A percentile compares a stretch with the other conserved stretches of the same genome.
Evolutionary conservation across 2,329 filamentous ascomycete species (phyloP).

Genomic region (Aspergillus luchuensis): DNA sequence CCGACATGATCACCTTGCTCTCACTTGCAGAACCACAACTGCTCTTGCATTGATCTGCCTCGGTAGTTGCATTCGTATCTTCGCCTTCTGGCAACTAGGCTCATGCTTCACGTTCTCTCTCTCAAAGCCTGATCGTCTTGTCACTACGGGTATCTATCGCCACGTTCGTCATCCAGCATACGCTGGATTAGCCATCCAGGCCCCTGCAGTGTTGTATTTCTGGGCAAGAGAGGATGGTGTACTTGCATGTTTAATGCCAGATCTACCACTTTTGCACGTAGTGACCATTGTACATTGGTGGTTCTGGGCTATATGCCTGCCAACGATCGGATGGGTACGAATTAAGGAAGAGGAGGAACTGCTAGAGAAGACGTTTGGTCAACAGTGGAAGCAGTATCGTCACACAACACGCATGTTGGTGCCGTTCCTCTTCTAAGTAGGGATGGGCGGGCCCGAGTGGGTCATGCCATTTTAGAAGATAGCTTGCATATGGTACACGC

Average conservation of each 20-base stretch:
- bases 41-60: background rate
- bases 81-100: background rate
- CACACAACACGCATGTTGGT: background rate
- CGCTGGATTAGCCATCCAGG: background rate
- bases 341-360: background rate
- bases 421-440: background rate
- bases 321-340: background rate
- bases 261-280: background rate
- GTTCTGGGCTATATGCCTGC: background rate
- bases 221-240: background rate
- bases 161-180: constrained; percentile 10
- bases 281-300: background rate
- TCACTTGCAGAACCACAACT: background rate
- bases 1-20: background rate
- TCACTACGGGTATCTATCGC: constrained; percentile 1
- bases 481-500: too few species aligned
- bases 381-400: constrained; percentile 5
- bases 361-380: constrained; percentile 1
- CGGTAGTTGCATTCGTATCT: background rate
- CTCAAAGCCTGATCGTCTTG: background rate
- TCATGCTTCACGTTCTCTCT: constrained; percentile 8
- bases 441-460: too few species aligned
- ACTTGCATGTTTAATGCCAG: background rate
- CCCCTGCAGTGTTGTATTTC: background rate
- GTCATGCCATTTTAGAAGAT: too few species aligned